Evolutionary conservation across 306 rosid species (phyloP).

Genomic region (Coriaria nepalensis): DNA sequence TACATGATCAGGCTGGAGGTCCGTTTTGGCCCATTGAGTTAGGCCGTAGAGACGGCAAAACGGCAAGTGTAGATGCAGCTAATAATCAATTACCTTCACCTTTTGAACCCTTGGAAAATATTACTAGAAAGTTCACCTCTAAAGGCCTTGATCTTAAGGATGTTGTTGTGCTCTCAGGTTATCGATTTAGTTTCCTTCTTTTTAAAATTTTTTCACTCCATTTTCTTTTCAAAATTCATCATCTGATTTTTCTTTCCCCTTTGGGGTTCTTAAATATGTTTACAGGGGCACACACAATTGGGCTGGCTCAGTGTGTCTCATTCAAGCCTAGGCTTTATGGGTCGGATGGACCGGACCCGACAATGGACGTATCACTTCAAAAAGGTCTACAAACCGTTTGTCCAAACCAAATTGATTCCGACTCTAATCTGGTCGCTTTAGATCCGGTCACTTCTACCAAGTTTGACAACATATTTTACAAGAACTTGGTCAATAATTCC

Average conservation of each 20-base stretch:
- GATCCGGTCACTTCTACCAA: slow-evolving; percentile 33
- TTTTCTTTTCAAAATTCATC: neutral
- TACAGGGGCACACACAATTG: slow-evolving; percentile 74
- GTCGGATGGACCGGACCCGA: slow-evolving; percentile 60
- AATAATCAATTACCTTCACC: slow-evolving; percentile 58
- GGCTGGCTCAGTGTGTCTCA: slow-evolving; percentile 74
- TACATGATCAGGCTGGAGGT: slow-evolving; percentile 39
- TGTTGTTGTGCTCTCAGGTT: slow-evolving; percentile 66
- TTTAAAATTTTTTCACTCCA: neutral
- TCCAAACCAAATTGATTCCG: slow-evolving; percentile 49
- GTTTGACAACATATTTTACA: slow-evolving; percentile 65
- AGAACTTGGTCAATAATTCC: slow-evolving; percentile 41
- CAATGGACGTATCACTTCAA: slow-evolving; percentile 34
- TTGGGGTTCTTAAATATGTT: too few relatives aligned
- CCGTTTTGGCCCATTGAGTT: slow-evolving; percentile 58
- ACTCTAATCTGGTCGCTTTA: slow-evolving; percentile 50
- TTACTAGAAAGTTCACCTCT: slow-evolving; percentile 47
- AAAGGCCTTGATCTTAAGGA: slow-evolving; percentile 64
- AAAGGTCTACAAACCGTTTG: slow-evolving; percentile 34
- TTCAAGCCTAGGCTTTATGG: slow-evolving; percentile 72
- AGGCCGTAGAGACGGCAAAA: slow-evolving; percentile 76
- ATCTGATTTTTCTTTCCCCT: neutral
- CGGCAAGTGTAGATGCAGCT: slow-evolving; percentile 47
- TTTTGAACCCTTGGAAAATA: slow-evolving; percentile 49
- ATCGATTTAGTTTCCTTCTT: slow-evolving; percentile 13